A percentile compares a stretch with the other conserved stretches of the same genome.
These are phyloP conservation scores for Ceratocystis papillata DNA, from an alignment of 2,329 filamentous ascomycete species.

Conservation along the genomic window DNA sequence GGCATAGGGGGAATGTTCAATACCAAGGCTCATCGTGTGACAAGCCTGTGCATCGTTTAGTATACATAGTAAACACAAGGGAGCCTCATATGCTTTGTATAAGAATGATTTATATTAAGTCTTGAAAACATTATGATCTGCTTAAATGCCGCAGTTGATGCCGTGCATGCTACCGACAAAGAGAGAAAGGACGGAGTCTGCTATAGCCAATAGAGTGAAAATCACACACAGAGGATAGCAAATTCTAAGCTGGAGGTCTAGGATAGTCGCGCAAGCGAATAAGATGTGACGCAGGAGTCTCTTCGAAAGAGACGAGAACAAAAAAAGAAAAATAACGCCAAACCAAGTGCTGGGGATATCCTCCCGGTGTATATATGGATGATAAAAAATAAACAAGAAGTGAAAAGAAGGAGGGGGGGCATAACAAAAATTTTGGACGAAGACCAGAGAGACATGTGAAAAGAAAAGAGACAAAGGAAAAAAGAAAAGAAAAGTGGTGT, in stretches of 20 bases:
- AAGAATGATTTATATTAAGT: constrained; percentile 8
- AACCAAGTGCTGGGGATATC: constrained; percentile 6
- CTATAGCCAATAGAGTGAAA: neutral
- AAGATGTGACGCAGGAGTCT: neutral
- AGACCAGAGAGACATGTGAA: neutral
- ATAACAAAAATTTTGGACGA: neutral
- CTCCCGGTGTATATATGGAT: constrained; percentile 3
- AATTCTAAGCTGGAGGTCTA: neutral
- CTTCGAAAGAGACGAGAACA: neutral
- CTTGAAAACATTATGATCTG: constrained; percentile 13
- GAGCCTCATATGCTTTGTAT: neutral
- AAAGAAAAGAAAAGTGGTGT: neutral
- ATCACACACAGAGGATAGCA: neutral
- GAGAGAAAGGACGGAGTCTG: neutral
- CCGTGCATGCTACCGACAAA: constrained; percentile 8
- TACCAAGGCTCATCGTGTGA: neutral
- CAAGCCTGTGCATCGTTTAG: neutral
- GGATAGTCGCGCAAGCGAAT: neutral
- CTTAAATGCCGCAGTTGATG: neutral
- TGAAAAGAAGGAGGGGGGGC: neutral
- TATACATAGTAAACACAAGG: neutral
- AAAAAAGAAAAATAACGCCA: constrained; percentile 3
- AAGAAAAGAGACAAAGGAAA: neutral
- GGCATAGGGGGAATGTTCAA: neutral
- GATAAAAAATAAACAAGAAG: constrained; percentile 14